Evolutionary conservation across 768 basidiomycete genomes (phyloP).

Genomic region (Psilocybe sp.): DNA sequence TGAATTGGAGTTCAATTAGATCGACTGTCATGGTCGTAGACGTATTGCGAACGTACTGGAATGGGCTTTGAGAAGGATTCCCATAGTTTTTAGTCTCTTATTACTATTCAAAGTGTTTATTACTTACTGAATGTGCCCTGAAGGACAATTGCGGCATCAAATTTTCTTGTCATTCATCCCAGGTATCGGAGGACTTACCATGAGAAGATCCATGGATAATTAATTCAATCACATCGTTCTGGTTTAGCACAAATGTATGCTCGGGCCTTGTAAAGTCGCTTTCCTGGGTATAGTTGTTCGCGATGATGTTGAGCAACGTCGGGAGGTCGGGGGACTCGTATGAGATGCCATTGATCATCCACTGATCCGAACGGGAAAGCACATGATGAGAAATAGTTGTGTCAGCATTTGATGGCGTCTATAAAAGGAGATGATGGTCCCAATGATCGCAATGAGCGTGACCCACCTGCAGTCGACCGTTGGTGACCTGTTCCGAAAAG

Average conservation of each 20-base stretch:
- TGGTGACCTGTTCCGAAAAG: slow-evolving; percentile 15
- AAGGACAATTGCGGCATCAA: neutral
- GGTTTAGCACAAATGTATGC: slow-evolving; percentile 24
- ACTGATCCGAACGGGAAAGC: slow-evolving; percentile 14
- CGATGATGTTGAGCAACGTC: slow-evolving; percentile 38
- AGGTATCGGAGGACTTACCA: slow-evolving; percentile 14
- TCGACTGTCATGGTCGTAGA: no score
- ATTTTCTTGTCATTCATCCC: slow-evolving; percentile 7
- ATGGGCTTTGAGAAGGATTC: slow-evolving; percentile 6
- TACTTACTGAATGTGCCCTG: slow-evolving; percentile 15
- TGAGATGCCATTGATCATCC: slow-evolving; percentile 25
- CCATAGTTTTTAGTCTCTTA: neutral
- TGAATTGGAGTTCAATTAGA: no score
- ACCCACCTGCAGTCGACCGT: slow-evolving; percentile 11
- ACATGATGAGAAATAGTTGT: neutral
- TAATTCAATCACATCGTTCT: slow-evolving; percentile 23
- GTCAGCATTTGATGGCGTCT: no score
- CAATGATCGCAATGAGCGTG: neutral
- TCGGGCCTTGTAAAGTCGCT: slow-evolving; percentile 23
- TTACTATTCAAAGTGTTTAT: neutral
- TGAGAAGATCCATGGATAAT: slow-evolving; percentile 22
- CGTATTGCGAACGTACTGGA: slow-evolving; percentile 14
- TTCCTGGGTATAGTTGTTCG: slow-evolving; percentile 14
- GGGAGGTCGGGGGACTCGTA: slow-evolving; percentile 43
- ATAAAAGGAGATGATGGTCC: no score